Evolutionary conservation across 2,329 filamentous ascomycete species (phyloP), one percentile per base, ranked within the genome.

Genomic region (Zasmidium citrigriseum): DNA sequence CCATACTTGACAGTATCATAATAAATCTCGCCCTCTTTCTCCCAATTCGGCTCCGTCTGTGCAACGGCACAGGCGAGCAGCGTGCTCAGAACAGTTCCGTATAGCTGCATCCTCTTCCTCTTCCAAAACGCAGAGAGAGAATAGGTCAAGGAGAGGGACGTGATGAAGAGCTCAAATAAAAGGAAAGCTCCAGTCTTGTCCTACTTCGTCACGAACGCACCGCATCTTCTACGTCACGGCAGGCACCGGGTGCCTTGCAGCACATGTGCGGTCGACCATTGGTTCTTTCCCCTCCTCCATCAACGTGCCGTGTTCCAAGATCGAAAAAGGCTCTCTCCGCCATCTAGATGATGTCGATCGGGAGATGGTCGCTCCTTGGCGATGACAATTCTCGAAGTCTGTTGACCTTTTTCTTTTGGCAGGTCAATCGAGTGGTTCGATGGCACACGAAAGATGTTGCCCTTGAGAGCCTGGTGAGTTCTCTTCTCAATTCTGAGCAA

Each of bases 1-100:
- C 80, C 80, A 18, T 71, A 69, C 22, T 59, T 57, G 44, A 58
- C 61, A 27, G 55, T 56, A 63, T 80, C 77, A 18, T 52, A 45
- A n/a, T 22, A 51, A 44, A 57, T 57, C 38, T 46, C 54, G 12
- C 52, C 52, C n/a, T 54, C 21, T 21, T 54, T 46, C 20, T 18
- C 52, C 52, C 52, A 54, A n/a, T 41, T 41, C 34, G 5, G 34
- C 16, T 41, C 34, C 4, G 5, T 41, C 34, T 41, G 34, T 4
- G 34, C 34, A 4, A n/a, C 34, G 4, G 18, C 34, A n/a, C 7
- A 41, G 34, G 34, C 34, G 34, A 41, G 34, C 34, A 41, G 18
- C 14, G 34, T n/a, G 34, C 34, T 41, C 34, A 41, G 34, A 4
- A 41, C 14, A 11, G 14, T 11, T 7, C 7, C 14, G 34, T 41